Evolutionary conservation across 2,329 filamentous ascomycete genomes (phyloP).

Genomic region (Ophiognomonia clavigignenti-juglandacearum): DNA sequence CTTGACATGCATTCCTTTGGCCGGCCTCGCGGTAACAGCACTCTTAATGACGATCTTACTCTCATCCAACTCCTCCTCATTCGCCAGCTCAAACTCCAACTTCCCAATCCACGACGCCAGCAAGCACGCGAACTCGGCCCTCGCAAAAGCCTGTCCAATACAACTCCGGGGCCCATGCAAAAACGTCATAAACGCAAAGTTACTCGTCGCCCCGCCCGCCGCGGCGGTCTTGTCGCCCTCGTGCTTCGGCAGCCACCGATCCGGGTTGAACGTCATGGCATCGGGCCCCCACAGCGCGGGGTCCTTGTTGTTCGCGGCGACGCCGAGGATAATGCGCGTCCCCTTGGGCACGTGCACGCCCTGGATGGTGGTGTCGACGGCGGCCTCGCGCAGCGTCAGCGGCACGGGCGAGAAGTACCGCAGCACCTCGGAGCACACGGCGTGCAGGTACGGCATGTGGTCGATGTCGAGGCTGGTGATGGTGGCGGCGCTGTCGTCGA

Average conservation of each 20-base stretch:
- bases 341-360: conserved; percentile 64
- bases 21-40: conserved; percentile 67
- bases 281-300: conserved; percentile 70
- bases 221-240: conserved; percentile 45
- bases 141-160: conserved; percentile 77
- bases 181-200: conserved; percentile 78
- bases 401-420: conserved; percentile 70
- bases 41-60: conserved; percentile 62
- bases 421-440: conserved; percentile 72
- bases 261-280: conserved; percentile 71
- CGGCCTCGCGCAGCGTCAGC: conserved; percentile 62
- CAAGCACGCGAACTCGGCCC: conserved; percentile 79
- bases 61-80: conserved; percentile 61
- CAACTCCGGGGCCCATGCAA: conserved; percentile 81
- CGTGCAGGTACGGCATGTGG: conserved; percentile 72
- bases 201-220: conserved; percentile 69
- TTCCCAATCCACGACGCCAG: conserved; percentile 71
- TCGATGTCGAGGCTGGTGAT: conserved; percentile 59
- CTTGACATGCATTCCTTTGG: conserved; percentile 65
- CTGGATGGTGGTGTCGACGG: conserved; percentile 59
- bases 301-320: conserved; percentile 66
- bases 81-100: conserved; percentile 58
- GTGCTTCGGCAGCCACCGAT: conserved; percentile 60
- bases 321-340: conserved; percentile 61
- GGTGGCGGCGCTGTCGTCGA: conserved; percentile 30